These are phyloP conservation scores for Dryas drummondii DNA, from an alignment of 306 rosid species.

Conservation along the genomic window DNA sequence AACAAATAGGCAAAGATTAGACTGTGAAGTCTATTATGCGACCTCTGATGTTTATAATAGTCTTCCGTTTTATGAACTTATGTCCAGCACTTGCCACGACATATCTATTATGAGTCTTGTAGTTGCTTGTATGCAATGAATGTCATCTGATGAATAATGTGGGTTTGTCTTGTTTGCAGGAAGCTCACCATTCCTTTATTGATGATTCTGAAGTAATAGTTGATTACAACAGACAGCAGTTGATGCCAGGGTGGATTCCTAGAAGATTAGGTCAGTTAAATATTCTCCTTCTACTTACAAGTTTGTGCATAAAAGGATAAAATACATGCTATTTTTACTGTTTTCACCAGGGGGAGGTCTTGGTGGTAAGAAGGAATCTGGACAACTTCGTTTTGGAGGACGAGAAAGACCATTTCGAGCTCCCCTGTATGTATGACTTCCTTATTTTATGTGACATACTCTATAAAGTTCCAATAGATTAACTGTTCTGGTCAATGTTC, in stretches of 20 bases:
- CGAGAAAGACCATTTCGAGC: conserved; percentile 94
- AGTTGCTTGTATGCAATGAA: not conserved
- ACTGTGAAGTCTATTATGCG: not conserved
- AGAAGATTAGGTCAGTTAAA: conserved; percentile 81
- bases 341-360: conserved; percentile 80
- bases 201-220: conserved; percentile 80
- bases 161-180: conserved; percentile 41
- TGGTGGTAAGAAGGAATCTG: conserved; percentile 94
- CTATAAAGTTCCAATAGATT: conserved; percentile 9
- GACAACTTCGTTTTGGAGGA: conserved; percentile 98
- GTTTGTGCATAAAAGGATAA: not conserved
- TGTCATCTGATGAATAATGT: too few species aligned
- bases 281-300: not conserved
- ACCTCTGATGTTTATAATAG: too few species aligned
- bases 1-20: not conserved
- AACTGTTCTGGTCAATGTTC: not conserved
- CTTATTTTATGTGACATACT: conserved; percentile 18
- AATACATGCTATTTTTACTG: conserved; percentile 15
- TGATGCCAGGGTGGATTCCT: conserved; percentile 98
- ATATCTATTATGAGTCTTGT: not conserved
- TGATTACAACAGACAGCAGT: conserved; percentile 79
- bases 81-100: not conserved
- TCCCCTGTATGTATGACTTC: conserved; percentile 56
- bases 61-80: not conserved
- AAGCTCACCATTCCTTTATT: conserved; percentile 79